Base-by-base conservation (phyloP, 176 grass and related monocot genomes). In the Aegilops tauschii region DNA sequence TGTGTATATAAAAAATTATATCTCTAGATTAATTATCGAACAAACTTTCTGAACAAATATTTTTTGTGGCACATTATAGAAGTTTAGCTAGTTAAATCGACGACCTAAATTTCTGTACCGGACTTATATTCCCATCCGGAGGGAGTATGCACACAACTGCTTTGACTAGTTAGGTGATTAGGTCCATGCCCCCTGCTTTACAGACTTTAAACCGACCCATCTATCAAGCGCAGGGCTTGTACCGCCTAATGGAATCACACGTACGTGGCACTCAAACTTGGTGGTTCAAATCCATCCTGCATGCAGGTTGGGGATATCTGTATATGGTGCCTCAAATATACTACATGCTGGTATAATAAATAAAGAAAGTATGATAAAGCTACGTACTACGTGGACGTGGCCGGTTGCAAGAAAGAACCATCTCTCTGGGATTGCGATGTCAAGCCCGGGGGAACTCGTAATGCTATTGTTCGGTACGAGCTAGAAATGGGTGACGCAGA, bases 211-310 rank as follows among this genome's bases (percentile, higher is more conserved):
- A 13, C 25, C 12, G 20, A 6, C 35, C n/a, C 27, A 34, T 82
- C 35, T 65, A 71, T 64, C 25, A 80, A 73, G 35, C 49, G 5
- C 31, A 32, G 50, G 80, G 25, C 27, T 8, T 52, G 11, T 32
- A 34, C 29, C 49, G 54, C 47, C 44, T 68, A 68, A 70, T 86
- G 88, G 70, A 69, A 77, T 90, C 61, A 70, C 42, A 78, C 80
- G 72, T 80, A 66, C 69, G 76, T 40, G n/a, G 36, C 44, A 42
- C 72, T 79, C n/a, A n/a, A 42, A 39, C 12, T 45, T 39, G 74
- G 65, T 78, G 64, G 64, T 47, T 83, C 80, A 28, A 21, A 83
- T n/a, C 6, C 62, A 39, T 13, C 32, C 7, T 37, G 73, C 71
- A 62, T 30, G 28, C 25, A 23, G 52, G 52, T 10, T 3, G 52